These are phyloP conservation scores for Sporothrix pseudoabietina DNA, from an alignment of 2,329 filamentous ascomycete species.

Conservation along the genomic window DNA sequence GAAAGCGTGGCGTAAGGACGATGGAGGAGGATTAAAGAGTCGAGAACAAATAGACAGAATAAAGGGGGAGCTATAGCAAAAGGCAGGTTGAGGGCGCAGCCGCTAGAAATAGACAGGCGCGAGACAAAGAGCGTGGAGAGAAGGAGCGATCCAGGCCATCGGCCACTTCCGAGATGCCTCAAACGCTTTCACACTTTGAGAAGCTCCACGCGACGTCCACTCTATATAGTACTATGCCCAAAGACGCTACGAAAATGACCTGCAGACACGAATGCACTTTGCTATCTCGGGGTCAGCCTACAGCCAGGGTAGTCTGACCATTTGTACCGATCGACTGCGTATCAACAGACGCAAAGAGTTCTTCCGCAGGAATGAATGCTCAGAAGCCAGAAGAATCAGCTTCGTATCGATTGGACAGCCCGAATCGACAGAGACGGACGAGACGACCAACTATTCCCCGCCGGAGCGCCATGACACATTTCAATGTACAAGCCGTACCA, in stretches of 20 bases:
- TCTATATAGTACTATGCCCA: not conserved
- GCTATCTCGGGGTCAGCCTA: not conserved
- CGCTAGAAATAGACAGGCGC: not conserved
- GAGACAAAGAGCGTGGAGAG: not conserved
- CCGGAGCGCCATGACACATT: constrained; percentile 13
- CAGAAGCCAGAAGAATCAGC: not conserved
- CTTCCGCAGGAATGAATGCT: not conserved
- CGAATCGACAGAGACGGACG: not conserved
- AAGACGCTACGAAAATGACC: not conserved
- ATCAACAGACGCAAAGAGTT: not conserved
- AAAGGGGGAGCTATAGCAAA: not conserved
- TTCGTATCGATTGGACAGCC: constrained; percentile 1
- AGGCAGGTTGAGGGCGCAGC: not conserved
- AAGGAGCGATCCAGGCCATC: constrained; percentile 17
- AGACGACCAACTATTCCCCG: not conserved
- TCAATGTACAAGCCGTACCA: not conserved
- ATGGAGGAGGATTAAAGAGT: not conserved
- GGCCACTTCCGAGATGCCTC: constrained; percentile 27
- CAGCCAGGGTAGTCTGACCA: not conserved
- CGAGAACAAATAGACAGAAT: not conserved
- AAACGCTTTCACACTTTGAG: not conserved
- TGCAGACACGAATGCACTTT: not conserved
- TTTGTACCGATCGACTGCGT: not conserved
- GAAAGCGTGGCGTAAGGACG: not conserved
- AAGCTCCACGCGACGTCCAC: not conserved